phyloP scores from a whole-genome alignment of 1,139 yeast species.

The Magnusiomyces ingens region DNA sequence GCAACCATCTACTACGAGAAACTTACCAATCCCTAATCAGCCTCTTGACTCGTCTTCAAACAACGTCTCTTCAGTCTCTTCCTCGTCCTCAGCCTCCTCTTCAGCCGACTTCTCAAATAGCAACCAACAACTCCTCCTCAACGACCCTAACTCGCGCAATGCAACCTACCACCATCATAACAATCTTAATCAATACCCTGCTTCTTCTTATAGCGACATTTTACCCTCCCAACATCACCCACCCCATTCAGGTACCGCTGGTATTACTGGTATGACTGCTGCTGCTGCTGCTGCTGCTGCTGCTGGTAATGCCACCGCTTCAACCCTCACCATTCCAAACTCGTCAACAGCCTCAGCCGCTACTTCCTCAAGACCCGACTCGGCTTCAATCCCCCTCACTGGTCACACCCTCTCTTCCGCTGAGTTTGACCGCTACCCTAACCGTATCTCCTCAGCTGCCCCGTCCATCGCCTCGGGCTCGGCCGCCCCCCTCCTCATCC shows the following conservation, averaged over 20 bases:
- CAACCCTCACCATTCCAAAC: constrained; percentile 9
- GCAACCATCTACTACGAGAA: too few relatives aligned
- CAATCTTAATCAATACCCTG: background rate
- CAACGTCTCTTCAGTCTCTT: background rate
- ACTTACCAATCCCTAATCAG: too few relatives aligned
- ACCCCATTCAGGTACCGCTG: constrained; percentile 6
- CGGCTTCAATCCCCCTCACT: background rate
- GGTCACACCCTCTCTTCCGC: constrained; percentile 23
- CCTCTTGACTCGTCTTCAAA: background rate
- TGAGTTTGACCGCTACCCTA: constrained; percentile 37
- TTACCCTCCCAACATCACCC: constrained; percentile 1
- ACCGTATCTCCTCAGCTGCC: constrained; percentile 30
- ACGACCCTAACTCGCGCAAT: background rate
- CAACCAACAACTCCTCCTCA: background rate
- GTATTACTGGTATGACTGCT: constrained; percentile 12
- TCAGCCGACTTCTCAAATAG: too few relatives aligned
- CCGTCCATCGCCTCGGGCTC: constrained; percentile 24
- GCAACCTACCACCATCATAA: background rate
- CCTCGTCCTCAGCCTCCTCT: background rate
- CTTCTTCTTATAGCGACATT: background rate
- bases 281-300: constrained; percentile 12
- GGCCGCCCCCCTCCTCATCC: constrained; percentile 20
- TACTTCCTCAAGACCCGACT: too few relatives aligned
- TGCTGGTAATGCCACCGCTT: constrained; percentile 8
- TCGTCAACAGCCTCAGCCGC: too few relatives aligned